These are phyloP conservation scores for Quercus lobata DNA, from an alignment of 331 rosid species.

Conservation along the genomic window DNA sequence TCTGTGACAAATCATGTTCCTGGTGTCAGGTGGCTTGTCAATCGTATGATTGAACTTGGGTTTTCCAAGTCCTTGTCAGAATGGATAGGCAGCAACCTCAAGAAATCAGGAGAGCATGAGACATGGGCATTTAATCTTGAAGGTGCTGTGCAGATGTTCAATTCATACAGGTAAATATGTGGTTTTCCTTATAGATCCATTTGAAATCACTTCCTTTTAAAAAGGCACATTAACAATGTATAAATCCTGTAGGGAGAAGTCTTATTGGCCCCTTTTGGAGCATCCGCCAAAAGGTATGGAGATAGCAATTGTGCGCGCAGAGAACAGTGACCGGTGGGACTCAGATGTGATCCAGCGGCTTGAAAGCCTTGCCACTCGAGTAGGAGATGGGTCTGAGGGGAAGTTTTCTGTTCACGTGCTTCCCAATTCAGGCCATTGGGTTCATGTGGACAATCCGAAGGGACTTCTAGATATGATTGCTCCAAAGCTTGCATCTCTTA, in stretches of 20 bases:
- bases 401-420: slow-evolving; percentile 58
- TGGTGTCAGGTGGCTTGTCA: slow-evolving; percentile 86
- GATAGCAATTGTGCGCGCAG: slow-evolving; percentile 71
- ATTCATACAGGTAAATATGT: slow-evolving; percentile 64
- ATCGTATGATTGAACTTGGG: slow-evolving; percentile 79
- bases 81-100: slow-evolving; percentile 89
- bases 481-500: slow-evolving; percentile 56
- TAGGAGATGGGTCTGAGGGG: slow-evolving; percentile 44
- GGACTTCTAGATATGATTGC: slow-evolving; percentile 80
- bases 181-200: neutral
- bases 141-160: slow-evolving; percentile 76
- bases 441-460: slow-evolving; percentile 85
- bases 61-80: slow-evolving; percentile 77
- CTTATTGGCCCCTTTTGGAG: slow-evolving; percentile 75
- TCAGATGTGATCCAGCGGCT: slow-evolving; percentile 44
- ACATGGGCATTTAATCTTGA: slow-evolving; percentile 84
- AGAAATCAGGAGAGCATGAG: slow-evolving; percentile 74
- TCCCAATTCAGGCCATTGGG: slow-evolving; percentile 95
- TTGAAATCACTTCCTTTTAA: neutral
- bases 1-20: neutral
- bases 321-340: slow-evolving; percentile 86
- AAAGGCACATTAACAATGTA: neutral
- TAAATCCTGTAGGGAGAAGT: slow-evolving; percentile 50
- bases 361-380: slow-evolving; percentile 39
- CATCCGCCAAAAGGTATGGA: slow-evolving; percentile 71